Conservation (phyloP, 805 yeast genomes). For the Candida ponderosae region DNA sequence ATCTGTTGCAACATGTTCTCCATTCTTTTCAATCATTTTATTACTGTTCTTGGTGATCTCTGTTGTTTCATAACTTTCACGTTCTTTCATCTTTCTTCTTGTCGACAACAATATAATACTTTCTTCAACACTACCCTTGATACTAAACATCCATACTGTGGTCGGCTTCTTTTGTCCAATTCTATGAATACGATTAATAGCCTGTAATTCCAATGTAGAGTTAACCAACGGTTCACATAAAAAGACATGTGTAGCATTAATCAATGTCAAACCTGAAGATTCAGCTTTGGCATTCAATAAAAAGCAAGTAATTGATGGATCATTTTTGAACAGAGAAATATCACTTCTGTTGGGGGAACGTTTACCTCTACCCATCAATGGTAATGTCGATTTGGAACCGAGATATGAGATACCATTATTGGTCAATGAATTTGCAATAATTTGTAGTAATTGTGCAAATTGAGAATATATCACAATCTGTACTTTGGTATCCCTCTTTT, state of each 20-base stretch:
- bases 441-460: conserved; percentile 67
- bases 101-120: conserved; percentile 68
- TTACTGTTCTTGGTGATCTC: conserved; percentile 46
- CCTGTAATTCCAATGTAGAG: conserved; percentile 82
- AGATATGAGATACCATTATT: conserved; percentile 49
- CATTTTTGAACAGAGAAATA: conserved; percentile 53
- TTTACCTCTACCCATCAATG: conserved; percentile 1
- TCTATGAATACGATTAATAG: conserved; percentile 85
- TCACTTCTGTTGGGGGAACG: conserved; percentile 15
- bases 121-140: conserved; percentile 82
- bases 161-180: conserved; percentile 83
- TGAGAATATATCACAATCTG: conserved; percentile 89
- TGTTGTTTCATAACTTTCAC: conserved; percentile 39
- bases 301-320: conserved; percentile 68
- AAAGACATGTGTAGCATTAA: conserved; percentile 89
- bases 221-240: conserved; percentile 90
- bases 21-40: conserved; percentile 40
- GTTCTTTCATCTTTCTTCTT: conserved; percentile 39
- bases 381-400: conserved; percentile 33
- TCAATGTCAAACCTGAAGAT: conserved; percentile 84
- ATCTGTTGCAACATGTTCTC: conserved; percentile 49
- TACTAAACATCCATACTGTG: conserved; percentile 87
- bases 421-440: conserved; percentile 59
- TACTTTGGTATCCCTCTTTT: conserved; percentile 35
- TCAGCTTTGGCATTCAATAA: conserved; percentile 78